Evolutionary conservation across 2,329 filamentous ascomycete genomes (phyloP).

Genomic region (Pseudocercospora vitis): DNA sequence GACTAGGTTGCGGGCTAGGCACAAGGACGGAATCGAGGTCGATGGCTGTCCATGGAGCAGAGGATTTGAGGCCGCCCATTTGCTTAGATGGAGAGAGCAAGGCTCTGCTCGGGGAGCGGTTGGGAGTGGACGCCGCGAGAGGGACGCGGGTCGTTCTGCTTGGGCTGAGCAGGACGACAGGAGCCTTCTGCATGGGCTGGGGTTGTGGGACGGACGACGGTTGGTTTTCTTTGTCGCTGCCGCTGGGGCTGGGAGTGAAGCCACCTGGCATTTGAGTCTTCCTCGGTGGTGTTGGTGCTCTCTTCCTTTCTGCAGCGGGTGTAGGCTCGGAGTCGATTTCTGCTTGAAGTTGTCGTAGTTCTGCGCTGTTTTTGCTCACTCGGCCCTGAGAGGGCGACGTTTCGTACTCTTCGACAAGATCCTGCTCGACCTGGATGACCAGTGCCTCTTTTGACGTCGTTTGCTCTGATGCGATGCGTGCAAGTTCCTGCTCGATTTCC

Average conservation of each 20-base stretch:
- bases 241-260: constrained; percentile 30
- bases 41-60: constrained; percentile 67
- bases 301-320: not conserved
- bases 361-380: constrained; percentile 26
- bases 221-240: constrained; percentile 43
- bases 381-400: constrained; percentile 36
- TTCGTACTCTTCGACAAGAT: constrained; percentile 39
- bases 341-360: constrained; percentile 26
- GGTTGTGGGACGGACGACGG: constrained; percentile 35
- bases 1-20: constrained; percentile 41
- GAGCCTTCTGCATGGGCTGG: constrained; percentile 36
- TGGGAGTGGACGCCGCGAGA: constrained; percentile 44
- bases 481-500: constrained; percentile 38
- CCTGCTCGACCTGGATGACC: constrained; percentile 31
- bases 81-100: constrained; percentile 46
- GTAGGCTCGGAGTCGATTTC: constrained; percentile 24
- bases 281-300: constrained; percentile 8
- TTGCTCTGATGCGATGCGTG: constrained; percentile 34
- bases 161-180: constrained; percentile 28
- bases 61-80: constrained; percentile 46
- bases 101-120: constrained; percentile 31
- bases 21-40: constrained; percentile 73
- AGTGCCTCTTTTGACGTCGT: constrained; percentile 22
- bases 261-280: constrained; percentile 17
- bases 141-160: constrained; percentile 43